phyloP scores from a whole-genome alignment of 768 basidiomycete genomes.

The Amanita fuliginea region DNA sequence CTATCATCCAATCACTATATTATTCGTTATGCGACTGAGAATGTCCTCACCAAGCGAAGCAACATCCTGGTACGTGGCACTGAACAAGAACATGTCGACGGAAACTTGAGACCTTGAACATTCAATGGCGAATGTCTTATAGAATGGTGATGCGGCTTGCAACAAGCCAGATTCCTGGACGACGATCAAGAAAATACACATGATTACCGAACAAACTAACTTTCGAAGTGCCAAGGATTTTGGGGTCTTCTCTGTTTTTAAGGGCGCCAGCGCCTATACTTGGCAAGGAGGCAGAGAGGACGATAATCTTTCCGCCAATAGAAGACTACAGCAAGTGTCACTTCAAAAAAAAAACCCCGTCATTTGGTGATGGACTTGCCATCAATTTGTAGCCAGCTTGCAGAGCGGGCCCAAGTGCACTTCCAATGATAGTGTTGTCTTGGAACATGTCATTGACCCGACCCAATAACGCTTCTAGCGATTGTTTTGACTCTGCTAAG shows the following conservation, averaged over 20 bases:
- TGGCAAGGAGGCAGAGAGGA: conserved; percentile 77
- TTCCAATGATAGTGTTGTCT: conserved; percentile 88
- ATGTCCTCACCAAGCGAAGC: conserved; percentile 66
- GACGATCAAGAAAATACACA: neutral
- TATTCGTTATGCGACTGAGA: neutral
- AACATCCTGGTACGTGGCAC: conserved; percentile 87
- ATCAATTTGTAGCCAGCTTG: conserved; percentile 96
- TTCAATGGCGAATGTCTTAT: conserved; percentile 98
- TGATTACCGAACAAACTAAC: conserved; percentile 21
- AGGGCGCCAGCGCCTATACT: conserved; percentile 83
- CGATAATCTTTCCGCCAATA: conserved; percentile 92
- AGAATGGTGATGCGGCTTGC: conserved; percentile 90
- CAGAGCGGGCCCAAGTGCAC: conserved; percentile 88
- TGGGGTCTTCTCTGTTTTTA: conserved; percentile 95
- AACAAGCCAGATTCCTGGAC: conserved; percentile 79
- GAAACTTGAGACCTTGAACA: conserved; percentile 95
- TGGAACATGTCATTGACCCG: conserved; percentile 95
- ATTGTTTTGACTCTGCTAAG: conserved; percentile 70
- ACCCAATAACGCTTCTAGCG: conserved; percentile 72
- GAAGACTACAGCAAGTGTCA: conserved; percentile 44
- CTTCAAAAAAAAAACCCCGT: conserved; percentile 2
- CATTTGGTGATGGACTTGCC: conserved; percentile 26
- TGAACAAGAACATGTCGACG: conserved; percentile 99
- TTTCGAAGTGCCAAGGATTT: conserved; percentile 90
- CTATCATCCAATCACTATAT: conserved; percentile 24